These are phyloP conservation scores for Rhododendron molle DNA, from an alignment of 148 eudicot genomes.

Conservation along the genomic window DNA sequence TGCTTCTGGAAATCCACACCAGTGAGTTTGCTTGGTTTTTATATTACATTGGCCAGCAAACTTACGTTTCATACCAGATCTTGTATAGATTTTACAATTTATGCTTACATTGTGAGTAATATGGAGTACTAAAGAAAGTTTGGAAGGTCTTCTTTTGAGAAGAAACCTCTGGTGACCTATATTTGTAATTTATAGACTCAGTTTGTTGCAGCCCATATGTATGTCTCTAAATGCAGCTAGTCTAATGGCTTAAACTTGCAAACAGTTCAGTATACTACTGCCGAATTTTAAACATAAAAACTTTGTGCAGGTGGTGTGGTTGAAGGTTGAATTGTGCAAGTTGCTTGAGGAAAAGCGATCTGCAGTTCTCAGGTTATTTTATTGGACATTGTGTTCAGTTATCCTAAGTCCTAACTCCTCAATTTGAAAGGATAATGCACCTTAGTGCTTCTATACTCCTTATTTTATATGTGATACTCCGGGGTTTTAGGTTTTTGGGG, in stretches of 20 bases:
- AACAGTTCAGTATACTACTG: not conserved
- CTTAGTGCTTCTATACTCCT: not conserved
- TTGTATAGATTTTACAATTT: not conserved
- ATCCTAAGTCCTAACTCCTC: not conserved
- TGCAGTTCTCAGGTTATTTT: conserved; percentile 73
- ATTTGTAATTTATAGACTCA: not conserved
- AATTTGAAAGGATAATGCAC: not conserved
- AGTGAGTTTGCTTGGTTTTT: not conserved
- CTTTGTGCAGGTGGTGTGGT: conserved; percentile 61
- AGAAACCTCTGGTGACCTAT: not conserved
- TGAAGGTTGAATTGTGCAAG: conserved; percentile 85
- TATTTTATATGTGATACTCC: not conserved
- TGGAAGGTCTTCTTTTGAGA: conserved; percentile 2
- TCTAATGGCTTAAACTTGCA: not conserved
- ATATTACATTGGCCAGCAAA: not conserved
- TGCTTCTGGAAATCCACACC: not conserved
- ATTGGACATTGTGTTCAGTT: conserved; percentile 12
- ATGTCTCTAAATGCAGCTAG: not conserved
- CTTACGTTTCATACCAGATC: not conserved
- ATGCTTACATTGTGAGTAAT: not conserved
- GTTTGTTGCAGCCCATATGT: not conserved
- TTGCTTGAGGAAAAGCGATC: conserved; percentile 89
- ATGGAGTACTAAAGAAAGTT: not conserved
- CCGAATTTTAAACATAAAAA: not conserved
- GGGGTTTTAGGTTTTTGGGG: not conserved